Conservation (phyloP, 2,329 filamentous ascomycete genomes). For the Calonectria honghensis region DNA sequence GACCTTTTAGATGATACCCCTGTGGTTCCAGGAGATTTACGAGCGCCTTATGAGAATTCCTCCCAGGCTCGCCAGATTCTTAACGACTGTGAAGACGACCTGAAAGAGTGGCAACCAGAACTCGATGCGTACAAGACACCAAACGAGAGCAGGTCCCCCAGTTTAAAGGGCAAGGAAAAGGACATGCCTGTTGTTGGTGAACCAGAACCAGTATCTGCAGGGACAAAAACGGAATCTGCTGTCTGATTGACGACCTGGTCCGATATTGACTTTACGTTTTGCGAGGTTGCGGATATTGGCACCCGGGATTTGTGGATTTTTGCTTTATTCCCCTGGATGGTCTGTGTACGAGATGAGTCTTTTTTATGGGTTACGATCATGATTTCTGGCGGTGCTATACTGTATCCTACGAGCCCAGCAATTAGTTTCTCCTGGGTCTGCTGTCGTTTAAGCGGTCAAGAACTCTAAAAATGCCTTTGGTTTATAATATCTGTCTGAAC, state of each 20-base stretch:
- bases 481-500: neutral
- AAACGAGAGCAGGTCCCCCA: conserved; percentile 49
- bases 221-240: neutral
- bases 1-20: conserved; percentile 92
- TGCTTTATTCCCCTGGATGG: neutral
- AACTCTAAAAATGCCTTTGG: conserved; percentile 6
- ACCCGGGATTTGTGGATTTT: neutral
- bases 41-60: conserved; percentile 79
- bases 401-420: conserved; percentile 27
- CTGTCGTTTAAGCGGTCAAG: conserved; percentile 11
- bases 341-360: conserved; percentile 3
- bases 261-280: neutral
- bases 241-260: conserved; percentile 2
- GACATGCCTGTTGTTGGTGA: conserved; percentile 45
- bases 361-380: conserved; percentile 5
- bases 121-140: conserved; percentile 57
- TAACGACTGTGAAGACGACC: conserved; percentile 92
- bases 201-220: neutral
- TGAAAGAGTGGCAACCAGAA: conserved; percentile 82
- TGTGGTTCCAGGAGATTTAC: conserved; percentile 88
- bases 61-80: conserved; percentile 87
- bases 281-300: conserved; percentile 8
- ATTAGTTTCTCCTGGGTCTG: conserved; percentile 3
- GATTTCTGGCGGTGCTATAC: conserved; percentile 25
- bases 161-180: conserved; percentile 55